Base-by-base conservation (phyloP, 306 rosid species). In the Chamaecrista fasciculata region DNA sequence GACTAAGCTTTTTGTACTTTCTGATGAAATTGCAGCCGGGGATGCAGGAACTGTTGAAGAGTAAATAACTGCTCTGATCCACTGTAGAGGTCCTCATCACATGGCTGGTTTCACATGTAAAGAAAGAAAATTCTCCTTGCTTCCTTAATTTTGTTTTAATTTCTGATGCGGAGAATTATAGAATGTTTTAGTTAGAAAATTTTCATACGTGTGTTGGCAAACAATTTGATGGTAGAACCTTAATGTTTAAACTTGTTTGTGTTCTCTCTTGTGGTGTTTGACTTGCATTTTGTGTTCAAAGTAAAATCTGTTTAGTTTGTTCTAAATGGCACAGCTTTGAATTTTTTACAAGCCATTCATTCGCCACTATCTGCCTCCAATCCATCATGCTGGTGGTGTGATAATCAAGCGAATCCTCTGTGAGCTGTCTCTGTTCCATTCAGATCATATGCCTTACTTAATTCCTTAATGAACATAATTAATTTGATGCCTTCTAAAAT, bases 21-120 rank as follows among this genome's bases (percentile, higher is more conserved):
- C n/a, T 66, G 75, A 31, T 76, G 58, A 69, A 78, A 61, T 70
- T 76, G 81, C 85, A 89, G 90, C 80, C 15, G 80, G 69, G 77
- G 50, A 74, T 31, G 48, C 78, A 1, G 76, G 66, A 73, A 19
- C 68, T 59, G 58, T 49, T 31, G 79, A 82, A 72, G 85, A 77
- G 76, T 77, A 74, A 86, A 71, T 67, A 58, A 74, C 56, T 28
- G 29, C 66, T 61, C 74, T 24, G 21, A 73, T 73, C 53, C 53
- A 71, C 7, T 61, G 49, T 62, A 75, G 69, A 67, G 62, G 69
- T 73, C 75, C 70, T 69, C 43, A 68, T 70, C 79, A 69, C 66
- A 63, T 66, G 79, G 49, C 25, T 72, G 82, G 55, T n/a, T 77
- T 77, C 66, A 57, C 65, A 67, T 55, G 78, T 74, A 70, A 80